Percentiles rank a stretch among this genome's conserved stretches.
Evolutionary conservation across 805 yeast genomes (phyloP).

Genomic region (Yarrowia sp.): DNA sequence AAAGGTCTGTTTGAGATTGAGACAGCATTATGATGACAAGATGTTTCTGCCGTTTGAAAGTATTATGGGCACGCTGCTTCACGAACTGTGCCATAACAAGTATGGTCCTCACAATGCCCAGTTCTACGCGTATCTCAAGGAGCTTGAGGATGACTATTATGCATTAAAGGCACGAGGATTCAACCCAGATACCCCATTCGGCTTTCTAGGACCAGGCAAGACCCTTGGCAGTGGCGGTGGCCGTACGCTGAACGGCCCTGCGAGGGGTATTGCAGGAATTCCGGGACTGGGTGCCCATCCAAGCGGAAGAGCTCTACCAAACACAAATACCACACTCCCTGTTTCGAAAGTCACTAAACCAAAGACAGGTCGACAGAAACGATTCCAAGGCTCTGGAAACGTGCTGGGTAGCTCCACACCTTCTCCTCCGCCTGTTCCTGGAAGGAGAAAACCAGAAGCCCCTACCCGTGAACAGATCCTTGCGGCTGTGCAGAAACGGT

Average conservation of each 20-base stretch:
- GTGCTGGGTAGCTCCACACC: conserved; percentile 1
- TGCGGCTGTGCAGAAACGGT: conserved; percentile 62
- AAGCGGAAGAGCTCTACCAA: neutral
- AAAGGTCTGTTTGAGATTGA: conserved; percentile 65
- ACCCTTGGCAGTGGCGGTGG: neutral
- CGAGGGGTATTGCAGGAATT: conserved; percentile 1
- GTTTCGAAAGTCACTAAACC: neutral
- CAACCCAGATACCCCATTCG: neutral
- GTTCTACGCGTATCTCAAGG: conserved; percentile 66
- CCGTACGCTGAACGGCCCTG: neutral
- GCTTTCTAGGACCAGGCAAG: neutral
- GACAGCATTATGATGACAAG: conserved; percentile 52
- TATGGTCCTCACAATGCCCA: conserved; percentile 74
- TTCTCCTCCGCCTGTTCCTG: neutral
- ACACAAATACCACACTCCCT: neutral
- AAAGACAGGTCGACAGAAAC: neutral
- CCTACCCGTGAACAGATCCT: conserved; percentile 46
- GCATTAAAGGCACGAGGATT: conserved; percentile 42
- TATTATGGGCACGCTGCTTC: conserved; percentile 78
- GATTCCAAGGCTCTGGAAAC: neutral
- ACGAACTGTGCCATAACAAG: conserved; percentile 79
- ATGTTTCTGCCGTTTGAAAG: conserved; percentile 59
- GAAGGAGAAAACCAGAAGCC: conserved; percentile 36
- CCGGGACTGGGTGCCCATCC: neutral
- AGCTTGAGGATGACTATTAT: conserved; percentile 50